Evolutionary conservation across 495 filamentous ascomycete genomes (phyloP).

Genomic region (Aspergillus nidulans): DNA sequence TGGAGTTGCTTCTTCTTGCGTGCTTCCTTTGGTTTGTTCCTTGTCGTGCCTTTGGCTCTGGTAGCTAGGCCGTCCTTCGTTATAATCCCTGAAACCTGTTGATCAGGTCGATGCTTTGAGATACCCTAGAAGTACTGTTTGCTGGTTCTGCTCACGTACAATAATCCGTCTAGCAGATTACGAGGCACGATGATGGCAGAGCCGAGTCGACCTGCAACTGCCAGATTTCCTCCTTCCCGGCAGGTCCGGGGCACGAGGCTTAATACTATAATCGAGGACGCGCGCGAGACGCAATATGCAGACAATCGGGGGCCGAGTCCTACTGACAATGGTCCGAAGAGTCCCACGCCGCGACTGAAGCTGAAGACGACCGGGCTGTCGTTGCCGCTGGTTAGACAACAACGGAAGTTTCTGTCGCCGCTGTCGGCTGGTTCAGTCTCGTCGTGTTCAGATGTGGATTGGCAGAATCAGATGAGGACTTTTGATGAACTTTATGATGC

Average conservation of each 20-base stretch:
- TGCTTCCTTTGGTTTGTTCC: slow-evolving; percentile 16
- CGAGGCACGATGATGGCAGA: slow-evolving; percentile 56
- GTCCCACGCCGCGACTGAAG: slow-evolving; percentile 29
- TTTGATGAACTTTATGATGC: slow-evolving; percentile 87
- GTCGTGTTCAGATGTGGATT: slow-evolving; percentile 43
- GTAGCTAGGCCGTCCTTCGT: slow-evolving; percentile 31
- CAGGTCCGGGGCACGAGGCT: slow-evolving; percentile 67
- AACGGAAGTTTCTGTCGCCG: slow-evolving; percentile 30
- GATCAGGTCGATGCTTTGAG: slow-evolving; percentile 40
- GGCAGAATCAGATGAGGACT: slow-evolving; percentile 43
- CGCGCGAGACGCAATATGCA: slow-evolving; percentile 28
- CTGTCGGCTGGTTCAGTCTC: slow-evolving; percentile 35
- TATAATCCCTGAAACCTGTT: slow-evolving; percentile 26
- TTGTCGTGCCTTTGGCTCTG: slow-evolving; percentile 31
- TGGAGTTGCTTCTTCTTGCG: slow-evolving; percentile 13
- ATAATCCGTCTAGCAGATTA: slow-evolving; percentile 20
- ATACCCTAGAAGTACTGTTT: slow-evolving; percentile 33
- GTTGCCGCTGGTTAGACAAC: slow-evolving; percentile 27
- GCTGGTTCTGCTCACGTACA: slow-evolving; percentile 8
- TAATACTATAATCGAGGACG: slow-evolving; percentile 87
- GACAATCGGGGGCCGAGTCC: slow-evolving; percentile 8
- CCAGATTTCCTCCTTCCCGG: slow-evolving; percentile 55
- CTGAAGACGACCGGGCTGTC: slow-evolving; percentile 35
- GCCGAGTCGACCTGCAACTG: slow-evolving; percentile 55
- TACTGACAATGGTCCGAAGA: neutral